Percentiles rank a stretch among this genome's conserved stretches.
Conservation (phyloP, 306 rosid species). For the Malus fusca region DNA sequence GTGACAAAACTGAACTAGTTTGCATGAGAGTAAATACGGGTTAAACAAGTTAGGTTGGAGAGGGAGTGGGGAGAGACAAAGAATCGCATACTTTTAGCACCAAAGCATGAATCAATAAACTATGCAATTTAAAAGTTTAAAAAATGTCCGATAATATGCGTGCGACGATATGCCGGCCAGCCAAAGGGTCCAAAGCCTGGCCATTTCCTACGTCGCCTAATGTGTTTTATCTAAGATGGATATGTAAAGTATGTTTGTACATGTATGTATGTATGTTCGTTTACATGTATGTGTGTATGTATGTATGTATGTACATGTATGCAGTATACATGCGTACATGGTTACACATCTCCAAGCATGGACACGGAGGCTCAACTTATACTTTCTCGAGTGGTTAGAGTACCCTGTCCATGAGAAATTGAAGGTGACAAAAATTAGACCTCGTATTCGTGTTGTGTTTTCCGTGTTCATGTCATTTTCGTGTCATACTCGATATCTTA, state of each 20-base stretch:
- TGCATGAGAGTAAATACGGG: background rate
- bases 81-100: background rate
- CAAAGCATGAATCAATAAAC: background rate
- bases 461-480: too few species aligned
- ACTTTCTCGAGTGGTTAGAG: too few species aligned
- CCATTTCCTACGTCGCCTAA: background rate
- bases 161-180: slow-evolving; percentile 1
- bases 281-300: too few species aligned
- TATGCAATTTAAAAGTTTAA: background rate
- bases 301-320: background rate
- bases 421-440: too few species aligned
- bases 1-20: background rate
- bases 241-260: background rate
- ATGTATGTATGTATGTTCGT: background rate
- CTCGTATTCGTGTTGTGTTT: too few species aligned
- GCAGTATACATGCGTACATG: too few species aligned
- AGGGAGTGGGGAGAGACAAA: background rate
- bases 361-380: background rate
- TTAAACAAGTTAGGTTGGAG: background rate
- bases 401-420: too few species aligned
- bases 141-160: background rate
- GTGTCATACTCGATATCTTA: too few species aligned
- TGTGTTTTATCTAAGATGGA: background rate
- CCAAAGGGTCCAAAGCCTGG: slow-evolving; percentile 1
- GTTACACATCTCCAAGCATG: background rate